Base-by-base conservation (phyloP, 2,329 filamentous ascomycete genomes). In the Chaetoscypha palmicola region DNA sequence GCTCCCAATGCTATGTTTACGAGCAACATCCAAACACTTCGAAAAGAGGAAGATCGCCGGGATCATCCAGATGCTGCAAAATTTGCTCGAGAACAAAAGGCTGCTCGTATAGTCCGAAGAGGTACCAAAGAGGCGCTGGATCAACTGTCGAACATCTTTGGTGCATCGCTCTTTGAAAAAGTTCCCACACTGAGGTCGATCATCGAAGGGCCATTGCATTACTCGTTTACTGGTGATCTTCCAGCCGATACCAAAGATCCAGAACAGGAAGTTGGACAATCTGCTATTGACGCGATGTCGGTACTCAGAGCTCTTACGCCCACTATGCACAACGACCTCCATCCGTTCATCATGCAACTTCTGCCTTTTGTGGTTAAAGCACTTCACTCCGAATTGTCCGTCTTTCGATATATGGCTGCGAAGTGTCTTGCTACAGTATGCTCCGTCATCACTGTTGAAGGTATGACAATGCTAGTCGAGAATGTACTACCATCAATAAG, bases 341-440 rank as follows among this genome's bases (percentile, higher is more conserved):
- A 92, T 62, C 68, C 77, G 1, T 95, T 94, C 66, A 76, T 97
- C 33, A 80, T 94, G 64, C 73, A 83, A 39, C 76, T 96, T 56
- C 77, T 96, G 63, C 89, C 91, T 5, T 72, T 91, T 28, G 80
- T 98, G 41, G 86, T 89, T 55, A 91, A 84, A 64, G 91, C 88
- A 3, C 72, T 98, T 33, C 87, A 91, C 56, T 94, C 87, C 16
- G 79, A 83, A 55, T 73, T 97, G 11, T 94, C 92, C 2, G 88
- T 98, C 2, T 87, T 98, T 62, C 79, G 92, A 30, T 98, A 98
- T 65, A 92, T 91, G 66, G 92, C 92, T 19, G 92, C 92, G 0
- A 98, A 98, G 64, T 97, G 92, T 62, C 80, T 98, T 62, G 94
- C 92, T 7, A 98, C 92, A 1, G 84, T 97, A 34, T 98, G 94